Conservation (phyloP, 192 early-diverging fungal genomes). For the Backusella psychrophila region DNA sequence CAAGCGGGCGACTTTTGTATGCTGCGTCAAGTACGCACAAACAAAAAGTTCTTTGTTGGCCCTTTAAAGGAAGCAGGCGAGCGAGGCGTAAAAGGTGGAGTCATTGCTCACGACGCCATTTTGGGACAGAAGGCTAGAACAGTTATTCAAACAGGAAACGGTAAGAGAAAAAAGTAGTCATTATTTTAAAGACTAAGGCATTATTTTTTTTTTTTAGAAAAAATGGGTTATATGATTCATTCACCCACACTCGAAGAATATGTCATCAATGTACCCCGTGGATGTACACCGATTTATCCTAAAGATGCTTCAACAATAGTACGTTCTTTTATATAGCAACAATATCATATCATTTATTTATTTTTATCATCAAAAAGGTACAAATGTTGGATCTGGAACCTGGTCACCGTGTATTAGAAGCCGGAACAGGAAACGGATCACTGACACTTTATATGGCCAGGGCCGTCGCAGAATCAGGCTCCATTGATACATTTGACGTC, state of each 20-base stretch:
- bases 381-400: conserved; percentile 54
- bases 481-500: conserved; percentile 58
- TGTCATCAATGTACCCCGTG: conserved; percentile 29
- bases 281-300: conserved; percentile 59
- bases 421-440: conserved; percentile 67
- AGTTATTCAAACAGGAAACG: conserved; percentile 26
- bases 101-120: conserved; percentile 30
- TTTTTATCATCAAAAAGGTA: conserved; percentile 15
- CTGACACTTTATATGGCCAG: conserved; percentile 61
- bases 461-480: conserved; percentile 34
- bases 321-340: neutral
- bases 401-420: conserved; percentile 60
- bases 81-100: conserved; percentile 15
- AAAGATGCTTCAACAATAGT: conserved; percentile 59
- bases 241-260: conserved; percentile 46
- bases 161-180: conserved; percentile 3
- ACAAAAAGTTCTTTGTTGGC: conserved; percentile 35
- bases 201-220: neutral
- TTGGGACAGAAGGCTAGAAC: conserved; percentile 25
- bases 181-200: too few species aligned
- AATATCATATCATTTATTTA: too few species aligned
- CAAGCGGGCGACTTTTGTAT: conserved; percentile 31
- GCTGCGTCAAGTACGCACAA: conserved; percentile 26
- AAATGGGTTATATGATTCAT: conserved; percentile 33
- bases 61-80: conserved; percentile 30